These are phyloP conservation scores for Neurospora cerealis DNA, from an alignment of 495 filamentous ascomycete genomes.

Conservation along the genomic window DNA sequence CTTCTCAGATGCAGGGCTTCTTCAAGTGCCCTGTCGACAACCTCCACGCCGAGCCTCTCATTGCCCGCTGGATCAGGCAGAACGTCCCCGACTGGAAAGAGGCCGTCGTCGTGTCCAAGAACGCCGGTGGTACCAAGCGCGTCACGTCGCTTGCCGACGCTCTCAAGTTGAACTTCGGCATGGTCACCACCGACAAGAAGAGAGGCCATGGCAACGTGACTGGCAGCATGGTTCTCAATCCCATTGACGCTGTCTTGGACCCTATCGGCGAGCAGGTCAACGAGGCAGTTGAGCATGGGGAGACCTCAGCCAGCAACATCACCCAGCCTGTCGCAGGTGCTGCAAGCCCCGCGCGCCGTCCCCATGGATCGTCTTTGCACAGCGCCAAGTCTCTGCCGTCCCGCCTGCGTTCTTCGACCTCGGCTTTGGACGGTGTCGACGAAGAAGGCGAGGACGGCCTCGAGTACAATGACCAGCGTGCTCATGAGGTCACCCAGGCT, in stretches of 20 bases:
- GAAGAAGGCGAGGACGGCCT: slow-evolving; percentile 38
- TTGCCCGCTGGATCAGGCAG: slow-evolving; percentile 88
- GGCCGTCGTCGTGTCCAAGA: slow-evolving; percentile 95
- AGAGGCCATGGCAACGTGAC: slow-evolving; percentile 55
- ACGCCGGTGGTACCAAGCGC: slow-evolving; percentile 89
- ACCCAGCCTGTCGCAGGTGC: slow-evolving; percentile 20
- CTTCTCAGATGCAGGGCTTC: slow-evolving; percentile 97
- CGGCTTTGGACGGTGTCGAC: slow-evolving; percentile 34
- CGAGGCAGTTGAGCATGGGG: slow-evolving; percentile 4
- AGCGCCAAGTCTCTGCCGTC: slow-evolving; percentile 7
- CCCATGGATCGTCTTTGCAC: slow-evolving; percentile 14
- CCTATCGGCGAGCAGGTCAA: slow-evolving; percentile 17
- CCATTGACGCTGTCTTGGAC: slow-evolving; percentile 32
- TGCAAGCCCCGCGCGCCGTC: slow-evolving; percentile 27
- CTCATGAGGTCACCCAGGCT: slow-evolving; percentile 82
- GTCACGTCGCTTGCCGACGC: slow-evolving; percentile 96
- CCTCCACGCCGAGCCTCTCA: slow-evolving; percentile 88
- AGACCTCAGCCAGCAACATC: slow-evolving; percentile 5
- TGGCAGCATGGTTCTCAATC: slow-evolving; percentile 55
- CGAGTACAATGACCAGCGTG: slow-evolving; percentile 80
- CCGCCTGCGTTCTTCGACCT: slow-evolving; percentile 27
- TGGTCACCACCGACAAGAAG: slow-evolving; percentile 88
- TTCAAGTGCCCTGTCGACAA: slow-evolving; percentile 98
- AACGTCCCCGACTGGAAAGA: slow-evolving; percentile 82
- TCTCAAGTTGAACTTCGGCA: slow-evolving; percentile 91